Evolutionary conservation across 2,329 filamentous ascomycete species (phyloP).

Genomic region (Fusarium verrucosum): DNA sequence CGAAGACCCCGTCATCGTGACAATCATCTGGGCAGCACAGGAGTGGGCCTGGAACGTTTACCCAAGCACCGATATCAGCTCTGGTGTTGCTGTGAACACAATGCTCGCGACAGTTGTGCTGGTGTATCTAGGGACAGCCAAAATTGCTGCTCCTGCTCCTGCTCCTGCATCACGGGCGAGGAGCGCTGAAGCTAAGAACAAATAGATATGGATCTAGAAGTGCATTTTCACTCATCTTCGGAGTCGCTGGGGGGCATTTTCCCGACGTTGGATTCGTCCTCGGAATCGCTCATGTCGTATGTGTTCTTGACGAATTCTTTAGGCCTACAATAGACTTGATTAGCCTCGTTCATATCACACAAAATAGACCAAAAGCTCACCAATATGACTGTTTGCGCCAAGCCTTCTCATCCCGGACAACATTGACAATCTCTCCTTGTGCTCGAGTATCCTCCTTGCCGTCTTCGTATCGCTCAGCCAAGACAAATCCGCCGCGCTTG

Average conservation of each 20-base stretch:
- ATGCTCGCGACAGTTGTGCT: conserved; percentile 73
- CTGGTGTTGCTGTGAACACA: conserved; percentile 71
- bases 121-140: conserved; percentile 66
- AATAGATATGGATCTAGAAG: conserved; percentile 40
- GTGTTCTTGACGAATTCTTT: conserved; percentile 77
- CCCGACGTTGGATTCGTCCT: conserved; percentile 81
- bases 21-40: conserved; percentile 77
- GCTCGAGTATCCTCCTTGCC: conserved; percentile 79
- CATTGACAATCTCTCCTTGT: conserved; percentile 88
- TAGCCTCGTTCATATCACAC: conserved; percentile 18
- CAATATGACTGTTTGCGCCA: conserved; percentile 93
- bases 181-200: conserved; percentile 44
- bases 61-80: conserved; percentile 73
- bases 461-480: conserved; percentile 74
- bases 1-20: conserved; percentile 72
- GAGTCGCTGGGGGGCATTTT: conserved; percentile 86
- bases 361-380: conserved; percentile 56
- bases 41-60: conserved; percentile 96
- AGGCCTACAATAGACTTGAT: conserved; percentile 65
- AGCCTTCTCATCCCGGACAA: conserved; percentile 87
- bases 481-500: conserved; percentile 85
- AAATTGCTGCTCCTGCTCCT: conserved; percentile 47
- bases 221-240: conserved; percentile 61
- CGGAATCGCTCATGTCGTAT: conserved; percentile 71
- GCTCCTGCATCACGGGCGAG: conserved; percentile 18